These are phyloP conservation scores for Acmispon strigosus DNA, from an alignment of 306 rosid genomes.

Conservation along the genomic window DNA sequence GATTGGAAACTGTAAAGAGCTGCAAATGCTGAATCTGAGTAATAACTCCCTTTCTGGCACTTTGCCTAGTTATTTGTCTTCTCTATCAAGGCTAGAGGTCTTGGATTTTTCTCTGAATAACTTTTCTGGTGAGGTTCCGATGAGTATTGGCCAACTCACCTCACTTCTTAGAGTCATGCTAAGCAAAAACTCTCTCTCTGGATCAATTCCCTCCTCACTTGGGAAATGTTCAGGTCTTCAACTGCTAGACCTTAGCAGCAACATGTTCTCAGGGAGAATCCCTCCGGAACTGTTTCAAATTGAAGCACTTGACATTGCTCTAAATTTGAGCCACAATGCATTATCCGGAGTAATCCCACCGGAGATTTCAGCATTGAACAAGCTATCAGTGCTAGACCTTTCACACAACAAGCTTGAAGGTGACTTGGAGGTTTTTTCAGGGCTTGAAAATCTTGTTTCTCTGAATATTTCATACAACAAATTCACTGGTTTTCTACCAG, in stretches of 20 bases:
- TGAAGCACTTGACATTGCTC: conserved; percentile 69
- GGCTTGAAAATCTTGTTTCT: conserved; percentile 71
- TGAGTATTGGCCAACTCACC: conserved; percentile 48
- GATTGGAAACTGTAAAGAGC: conserved; percentile 55
- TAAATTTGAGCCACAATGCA: conserved; percentile 66
- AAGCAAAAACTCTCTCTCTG: conserved; percentile 48
- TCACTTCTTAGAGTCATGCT: conserved; percentile 61
- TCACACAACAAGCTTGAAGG: conserved; percentile 74
- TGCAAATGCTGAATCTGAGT: conserved; percentile 83
- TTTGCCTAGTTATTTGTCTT: conserved; percentile 52
- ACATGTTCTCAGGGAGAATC: conserved; percentile 57
- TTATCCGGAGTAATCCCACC: conserved; percentile 58
- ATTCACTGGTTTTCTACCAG: conserved; percentile 71
- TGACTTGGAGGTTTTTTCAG: conserved; percentile 49
- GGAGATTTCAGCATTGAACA: conserved; percentile 56
- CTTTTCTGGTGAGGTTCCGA: conserved; percentile 50
- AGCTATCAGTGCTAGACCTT: conserved; percentile 67
- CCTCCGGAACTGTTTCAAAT: conserved; percentile 56
- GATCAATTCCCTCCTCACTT: conserved; percentile 58
- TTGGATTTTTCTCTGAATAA: conserved; percentile 64
- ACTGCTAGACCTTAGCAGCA: conserved; percentile 68
- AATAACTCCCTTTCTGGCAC: conserved; percentile 65
- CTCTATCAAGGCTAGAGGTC: conserved; percentile 59
- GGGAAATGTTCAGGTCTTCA: conserved; percentile 66
- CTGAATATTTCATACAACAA: conserved; percentile 75